Evolutionary conservation across 1,139 yeast genomes (phyloP), one percentile per base, ranked within the genome.

Genomic region (Fermentozyma sake): DNA sequence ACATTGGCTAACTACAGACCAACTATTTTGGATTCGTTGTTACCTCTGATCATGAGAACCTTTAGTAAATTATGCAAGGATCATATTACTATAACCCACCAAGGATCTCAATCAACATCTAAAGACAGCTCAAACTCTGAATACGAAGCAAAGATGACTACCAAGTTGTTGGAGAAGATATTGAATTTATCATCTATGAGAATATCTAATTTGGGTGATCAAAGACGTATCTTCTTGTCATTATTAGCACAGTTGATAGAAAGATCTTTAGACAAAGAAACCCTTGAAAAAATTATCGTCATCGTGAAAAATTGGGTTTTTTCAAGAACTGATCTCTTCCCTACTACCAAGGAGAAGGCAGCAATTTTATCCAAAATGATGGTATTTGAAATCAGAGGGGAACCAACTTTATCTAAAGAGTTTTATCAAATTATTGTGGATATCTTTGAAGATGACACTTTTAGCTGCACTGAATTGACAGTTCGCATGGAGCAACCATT

Each of bases 401-500:
- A 87, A 45, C 75, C 83, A 4, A 74, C 83, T 1, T 70, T 93
- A 29, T 78, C 94, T 0, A 79, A 78, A 40, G 79, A 80, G 39
- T 91, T 86, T 48, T 89, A 87, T 48, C 82, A 81, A 43, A 84
- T 93, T 18, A 81, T 93, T 34, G 79, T 89, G 23, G 94, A 84
- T 42, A 80, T 93, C 18, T 93, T 91, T 52, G 89, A 84, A 40
- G 89, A 86, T 40, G 81, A 82, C 24, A 64, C 80, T 1, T 72
- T 89, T 44, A 75, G 83, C 19, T 76, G 89, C 38, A 80, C 96
- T 2, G 99, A 93, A 47, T 70, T 93, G 24, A 89, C 98, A 0
- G 94, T 87, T 7, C 70, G 98, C 34, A 79, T 93, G 86, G 98
- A 93, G 50, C 96, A 89, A 50, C 96, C 98, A 12, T 93, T 93